phyloP scores from a whole-genome alignment of 78 protist species.

The Dictyostelium purpureum region DNA sequence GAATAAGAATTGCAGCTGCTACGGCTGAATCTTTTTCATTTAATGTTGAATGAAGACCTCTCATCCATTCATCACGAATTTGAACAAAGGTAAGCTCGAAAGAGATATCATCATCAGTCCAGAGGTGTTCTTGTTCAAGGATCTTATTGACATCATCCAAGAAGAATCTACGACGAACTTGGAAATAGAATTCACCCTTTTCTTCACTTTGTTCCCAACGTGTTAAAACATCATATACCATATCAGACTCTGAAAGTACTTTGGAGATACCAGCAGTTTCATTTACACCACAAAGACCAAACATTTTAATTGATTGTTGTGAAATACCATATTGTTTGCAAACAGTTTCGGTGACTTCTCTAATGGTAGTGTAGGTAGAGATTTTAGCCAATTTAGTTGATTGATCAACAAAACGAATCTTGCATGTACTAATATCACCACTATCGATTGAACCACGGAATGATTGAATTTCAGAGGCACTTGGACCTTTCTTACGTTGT shows the following conservation, averaged over 20 bases:
- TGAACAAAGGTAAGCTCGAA: conserved; percentile 59
- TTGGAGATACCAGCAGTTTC: conserved; percentile 35
- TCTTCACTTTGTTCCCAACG: conserved; percentile 58
- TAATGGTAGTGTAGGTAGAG: conserved; percentile 13
- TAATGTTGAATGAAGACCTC: conserved; percentile 2
- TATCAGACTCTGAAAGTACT: conserved; percentile 18
- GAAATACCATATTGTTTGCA: conserved; percentile 36
- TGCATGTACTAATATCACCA: conserved; percentile 7
- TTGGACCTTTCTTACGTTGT: conserved; percentile 68
- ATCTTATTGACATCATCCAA: conserved; percentile 50
- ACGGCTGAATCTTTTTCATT: conserved; percentile 19
- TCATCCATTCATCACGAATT: conserved; percentile 75
- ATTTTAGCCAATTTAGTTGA: conserved; percentile 8
- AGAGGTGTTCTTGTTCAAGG: conserved; percentile 58
- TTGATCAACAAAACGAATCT: conserved; percentile 44
- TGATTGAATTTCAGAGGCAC: conserved; percentile 26
- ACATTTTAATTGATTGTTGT: background rate
- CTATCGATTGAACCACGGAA: background rate
- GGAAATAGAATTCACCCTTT: conserved; percentile 60
- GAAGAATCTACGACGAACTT: conserved; percentile 65
- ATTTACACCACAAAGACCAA: conserved; percentile 47
- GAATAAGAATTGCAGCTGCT: conserved; percentile 29
- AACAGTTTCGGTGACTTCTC: conserved; percentile 20
- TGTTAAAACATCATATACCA: conserved; percentile 51
- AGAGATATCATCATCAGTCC: conserved; percentile 61